These are phyloP conservation scores for Morella rubra DNA, from an alignment of 306 rosid species.

Conservation along the genomic window DNA sequence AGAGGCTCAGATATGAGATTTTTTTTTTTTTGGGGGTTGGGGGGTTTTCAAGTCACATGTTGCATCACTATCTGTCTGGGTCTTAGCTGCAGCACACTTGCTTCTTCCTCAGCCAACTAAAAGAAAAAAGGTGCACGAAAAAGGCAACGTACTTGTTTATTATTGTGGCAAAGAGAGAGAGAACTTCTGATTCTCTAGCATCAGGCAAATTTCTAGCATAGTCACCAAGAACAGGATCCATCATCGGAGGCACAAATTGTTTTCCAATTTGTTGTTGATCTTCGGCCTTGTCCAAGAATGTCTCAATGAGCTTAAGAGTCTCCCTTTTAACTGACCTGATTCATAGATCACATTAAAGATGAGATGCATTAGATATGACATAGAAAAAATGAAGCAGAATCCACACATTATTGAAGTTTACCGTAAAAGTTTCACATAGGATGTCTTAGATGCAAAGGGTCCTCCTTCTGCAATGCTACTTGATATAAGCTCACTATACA, in stretches of 20 bases:
- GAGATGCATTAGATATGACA: not conserved
- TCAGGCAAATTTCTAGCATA: conserved; percentile 97
- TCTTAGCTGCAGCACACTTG: not conserved
- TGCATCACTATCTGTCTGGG: not conserved
- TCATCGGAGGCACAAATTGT: conserved; percentile 98
- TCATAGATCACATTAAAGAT: conserved; percentile 1
- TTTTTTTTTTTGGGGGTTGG: not conserved
- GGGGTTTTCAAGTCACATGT: not conserved
- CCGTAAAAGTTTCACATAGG: conserved; percentile 92
- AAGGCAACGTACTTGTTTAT: conserved; percentile 69
- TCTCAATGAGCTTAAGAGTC: conserved; percentile 90
- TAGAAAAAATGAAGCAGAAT: conserved; percentile 1
- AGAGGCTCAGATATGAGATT: too few species aligned
- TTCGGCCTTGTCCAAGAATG: conserved; percentile 98
- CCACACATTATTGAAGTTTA: conserved; percentile 27
- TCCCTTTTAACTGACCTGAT: conserved; percentile 97
- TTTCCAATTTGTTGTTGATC: conserved; percentile 96
- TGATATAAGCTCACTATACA: conserved; percentile 98
- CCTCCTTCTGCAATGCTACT: conserved; percentile 92
- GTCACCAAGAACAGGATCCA: conserved; percentile 98
- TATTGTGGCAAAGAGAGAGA: conserved; percentile 96
- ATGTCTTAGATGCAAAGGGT: conserved; percentile 79
- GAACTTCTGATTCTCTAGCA: conserved; percentile 97
- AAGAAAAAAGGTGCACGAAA: not conserved
- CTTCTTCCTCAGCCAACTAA: not conserved